A percentile compares a stretch with the other conserved stretches of the same genome.
Evolutionary conservation across 2,329 filamentous ascomycete genomes (phyloP).

Genomic region (Fusarium austroafricanum): DNA sequence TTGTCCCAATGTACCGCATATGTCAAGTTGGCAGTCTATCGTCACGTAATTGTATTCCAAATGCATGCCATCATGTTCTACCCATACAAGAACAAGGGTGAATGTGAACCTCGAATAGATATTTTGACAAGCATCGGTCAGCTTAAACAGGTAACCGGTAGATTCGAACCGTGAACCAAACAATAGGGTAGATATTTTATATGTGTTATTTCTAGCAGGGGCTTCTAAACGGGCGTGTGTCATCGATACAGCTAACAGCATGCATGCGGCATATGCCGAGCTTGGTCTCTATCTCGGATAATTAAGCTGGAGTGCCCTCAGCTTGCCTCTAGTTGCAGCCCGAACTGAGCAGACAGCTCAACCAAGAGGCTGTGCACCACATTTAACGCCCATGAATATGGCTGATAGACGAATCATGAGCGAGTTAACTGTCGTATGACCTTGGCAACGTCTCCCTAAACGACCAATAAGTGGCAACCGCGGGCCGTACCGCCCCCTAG

Average conservation of each 20-base stretch:
- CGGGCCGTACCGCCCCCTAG: constrained; percentile 14
- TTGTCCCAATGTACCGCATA: too few species aligned
- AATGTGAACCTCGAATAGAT: background rate
- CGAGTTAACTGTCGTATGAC: constrained; percentile 1
- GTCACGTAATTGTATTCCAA: too few species aligned
- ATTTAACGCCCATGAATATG: background rate
- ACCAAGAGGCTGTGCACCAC: constrained; percentile 3
- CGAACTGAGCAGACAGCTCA: background rate
- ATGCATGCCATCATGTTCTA: too few species aligned
- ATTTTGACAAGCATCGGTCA: background rate
- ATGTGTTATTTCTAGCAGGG: background rate
- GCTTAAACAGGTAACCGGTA: background rate
- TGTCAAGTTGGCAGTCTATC: too few species aligned
- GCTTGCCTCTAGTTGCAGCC: background rate
- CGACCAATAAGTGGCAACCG: background rate
- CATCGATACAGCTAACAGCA: background rate
- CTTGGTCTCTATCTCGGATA: background rate
- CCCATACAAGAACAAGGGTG: too few species aligned
- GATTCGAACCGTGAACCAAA: background rate
- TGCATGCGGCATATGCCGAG: background rate
- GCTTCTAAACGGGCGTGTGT: constrained; percentile 14
- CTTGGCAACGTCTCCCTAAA: background rate
- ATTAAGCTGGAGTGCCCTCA: background rate
- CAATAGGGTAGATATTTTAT: background rate
- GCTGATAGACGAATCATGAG: constrained; percentile 14